A percentile compares a stretch with the other conserved stretches of the same genome.
These are phyloP conservation scores for Nemania diffusa DNA, from an alignment of 2,329 filamentous ascomycete genomes.

Conservation along the genomic window DNA sequence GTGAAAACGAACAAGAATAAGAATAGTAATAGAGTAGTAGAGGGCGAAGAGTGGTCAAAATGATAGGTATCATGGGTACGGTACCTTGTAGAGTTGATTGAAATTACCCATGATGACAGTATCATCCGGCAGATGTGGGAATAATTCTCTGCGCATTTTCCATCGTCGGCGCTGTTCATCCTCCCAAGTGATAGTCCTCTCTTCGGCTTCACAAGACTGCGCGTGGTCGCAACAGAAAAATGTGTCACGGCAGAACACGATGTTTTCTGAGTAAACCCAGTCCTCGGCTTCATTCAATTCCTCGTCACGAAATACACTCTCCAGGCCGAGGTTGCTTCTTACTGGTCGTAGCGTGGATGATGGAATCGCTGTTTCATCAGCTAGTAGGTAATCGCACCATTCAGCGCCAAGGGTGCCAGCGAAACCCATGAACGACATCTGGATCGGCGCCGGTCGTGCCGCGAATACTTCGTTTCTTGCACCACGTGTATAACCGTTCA, in stretches of 20 bases:
- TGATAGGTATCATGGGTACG: background rate
- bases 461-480: conserved; percentile 98
- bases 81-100: conserved; percentile 97
- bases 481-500: conserved; percentile 97
- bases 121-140: conserved; percentile 83
- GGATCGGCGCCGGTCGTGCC: conserved; percentile 90
- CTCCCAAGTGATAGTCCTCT: conserved; percentile 78
- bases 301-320: conserved; percentile 74
- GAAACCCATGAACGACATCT: conserved; percentile 99
- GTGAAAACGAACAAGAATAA: conserved; percentile 3
- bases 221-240: conserved; percentile 99
- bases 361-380: conserved; percentile 88
- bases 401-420: conserved; percentile 95
- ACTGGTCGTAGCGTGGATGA: conserved; percentile 81
- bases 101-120: conserved; percentile 95
- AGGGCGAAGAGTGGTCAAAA: background rate
- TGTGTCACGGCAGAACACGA: conserved; percentile 92
- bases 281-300: conserved; percentile 75
- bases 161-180: conserved; percentile 85
- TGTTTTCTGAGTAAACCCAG: conserved; percentile 97
- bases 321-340: conserved; percentile 77
- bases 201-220: conserved; percentile 82
- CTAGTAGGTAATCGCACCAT: conserved; percentile 97
- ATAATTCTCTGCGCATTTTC: conserved; percentile 92
- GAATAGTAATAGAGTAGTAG: background rate